Base-by-base conservation (phyloP, 176 grass and related monocot genomes). In the Cocos nucifera region DNA sequence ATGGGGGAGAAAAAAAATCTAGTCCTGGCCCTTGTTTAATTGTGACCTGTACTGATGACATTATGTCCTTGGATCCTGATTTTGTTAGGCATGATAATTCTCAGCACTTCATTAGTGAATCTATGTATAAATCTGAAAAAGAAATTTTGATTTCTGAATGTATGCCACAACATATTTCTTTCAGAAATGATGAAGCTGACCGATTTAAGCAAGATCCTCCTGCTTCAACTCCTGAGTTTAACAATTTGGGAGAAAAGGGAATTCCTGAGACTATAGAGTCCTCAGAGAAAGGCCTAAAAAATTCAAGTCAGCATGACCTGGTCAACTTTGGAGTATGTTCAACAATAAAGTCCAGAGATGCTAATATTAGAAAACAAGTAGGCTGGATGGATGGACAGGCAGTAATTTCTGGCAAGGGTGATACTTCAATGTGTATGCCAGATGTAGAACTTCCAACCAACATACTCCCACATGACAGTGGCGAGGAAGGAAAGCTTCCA, bases 1-100 rank as follows among this genome's bases (percentile, higher is more conserved):
- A 64, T 59, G 71, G 28, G 39, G 50, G 77, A 56, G 69, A 88
- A 64, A 72, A 69, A 29, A 7, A 24, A 58, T 67, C 65, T 62
- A n/a, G 66, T 66, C 44, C 69, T 53, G 58, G 17, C n/a, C 53
- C 57, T 32, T 62, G 26, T 32, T 62, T 61, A 56, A 55, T 64
- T 53, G 67, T 62, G 35, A 20, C 55, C 17, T 65, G 6, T 29
- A 21, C 50, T 50, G 54, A 74, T 50, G 32, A 74, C 57, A 17
- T 65, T 21, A 29, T 21, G 29, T 44, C 32, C 14, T 20, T 59
- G 27, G 39, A 58, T 51, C 39, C 62, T 60, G 17, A 2, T 52
- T 19, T 56, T 52, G n/a, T 21, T 23, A 53, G 54, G 59, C 61
- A 22, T 15, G 28, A 75, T 44, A 4, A n/a, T 60, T 51, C 65